A percentile compares a stretch with the other conserved stretches of the same genome.
These are phyloP conservation scores for Monilinia aucupariae DNA, from an alignment of 2,329 filamentous ascomycete genomes.

Conservation along the genomic window DNA sequence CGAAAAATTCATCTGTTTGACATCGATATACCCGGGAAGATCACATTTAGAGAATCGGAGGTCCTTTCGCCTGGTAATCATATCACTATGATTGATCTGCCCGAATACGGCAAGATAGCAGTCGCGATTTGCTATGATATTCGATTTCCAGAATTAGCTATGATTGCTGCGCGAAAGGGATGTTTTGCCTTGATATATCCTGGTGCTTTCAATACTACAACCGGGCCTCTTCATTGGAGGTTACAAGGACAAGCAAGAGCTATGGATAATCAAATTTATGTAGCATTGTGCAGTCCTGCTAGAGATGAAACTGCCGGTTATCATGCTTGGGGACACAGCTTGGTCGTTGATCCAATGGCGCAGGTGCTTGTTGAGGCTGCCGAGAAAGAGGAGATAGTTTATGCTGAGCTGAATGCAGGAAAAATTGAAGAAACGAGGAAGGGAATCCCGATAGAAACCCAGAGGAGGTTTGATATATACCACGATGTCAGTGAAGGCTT, in stretches of 20 bases:
- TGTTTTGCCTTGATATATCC: constrained; percentile 87
- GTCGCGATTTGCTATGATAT: constrained; percentile 97
- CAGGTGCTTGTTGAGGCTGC: constrained; percentile 72
- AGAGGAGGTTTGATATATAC: constrained; percentile 93
- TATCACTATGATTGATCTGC: constrained; percentile 78
- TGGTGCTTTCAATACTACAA: constrained; percentile 95
- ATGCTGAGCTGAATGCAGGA: constrained; percentile 62
- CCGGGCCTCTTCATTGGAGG: constrained; percentile 86
- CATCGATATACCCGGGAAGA: constrained; percentile 94
- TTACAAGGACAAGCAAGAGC: constrained; percentile 77
- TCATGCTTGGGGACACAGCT: constrained; percentile 85
- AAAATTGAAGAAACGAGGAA: constrained; percentile 70
- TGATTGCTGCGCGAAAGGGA: constrained; percentile 78
- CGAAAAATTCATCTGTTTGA: constrained; percentile 96
- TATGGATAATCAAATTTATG: constrained; percentile 90
- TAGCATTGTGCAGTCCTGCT: constrained; percentile 86
- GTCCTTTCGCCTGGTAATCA: constrained; percentile 81
- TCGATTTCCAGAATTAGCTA: constrained; percentile 90
- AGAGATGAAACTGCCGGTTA: constrained; percentile 73
- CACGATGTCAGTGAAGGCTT: constrained; percentile 68
- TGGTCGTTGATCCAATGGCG: constrained; percentile 84
- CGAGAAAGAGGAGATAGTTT: constrained; percentile 70
- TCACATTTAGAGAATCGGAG: constrained; percentile 84
- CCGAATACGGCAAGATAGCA: constrained; percentile 80
- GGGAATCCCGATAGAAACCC: constrained; percentile 76